Evolutionary conservation across 2,329 filamentous ascomycete genomes (phyloP), one percentile per base, ranked within the genome.

Genomic region (Diaporthe vexans): DNA sequence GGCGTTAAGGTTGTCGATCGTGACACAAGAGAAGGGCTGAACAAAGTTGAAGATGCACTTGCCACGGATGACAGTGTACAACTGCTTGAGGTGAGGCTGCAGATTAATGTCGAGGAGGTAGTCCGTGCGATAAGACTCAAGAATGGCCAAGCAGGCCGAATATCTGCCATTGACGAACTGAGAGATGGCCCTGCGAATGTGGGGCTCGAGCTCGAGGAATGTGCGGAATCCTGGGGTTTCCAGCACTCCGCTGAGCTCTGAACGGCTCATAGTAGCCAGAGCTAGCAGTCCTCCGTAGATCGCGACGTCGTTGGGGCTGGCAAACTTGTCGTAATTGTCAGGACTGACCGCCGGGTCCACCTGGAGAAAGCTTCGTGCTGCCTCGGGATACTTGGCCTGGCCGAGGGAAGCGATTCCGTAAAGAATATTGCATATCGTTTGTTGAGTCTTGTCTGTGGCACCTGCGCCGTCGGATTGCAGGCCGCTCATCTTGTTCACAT

Each of bases 1-100:
- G 48, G 89, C 87, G 11, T 94, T 91, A 86, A 99, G 91, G 75
- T 91, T 95, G 26, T 92, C 89, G 6, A 98, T 87, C 0, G 94
- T 95, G 76, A 98, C 95, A 77, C 92, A 93, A 56, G 93, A 97
- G 83, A 97, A 99, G 0, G 97, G 95, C 33, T 94, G 89, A 79
- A 98, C 93, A 84, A 98, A 98, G 80, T 98, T 94, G 33, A 95
- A 91, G 74, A 99, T 98, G 79, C 95, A 96, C 85, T 98, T 98
- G 79, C 90, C 94, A 74, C 97, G 91, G 78, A 99, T 95, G 63
- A 87, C 86, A 15, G 89, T 86, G 84, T 95, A 97, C 26, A 99
- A 87, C 1, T 86, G 84, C 51, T 88, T 81, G 24, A 98, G 86
- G 77, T 97, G 94, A 76, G 88, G 90, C 74, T 94, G 92, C 9